Evolutionary conservation across 129 eudicot species (phyloP).

Genomic region (Flaveria brownii): DNA sequence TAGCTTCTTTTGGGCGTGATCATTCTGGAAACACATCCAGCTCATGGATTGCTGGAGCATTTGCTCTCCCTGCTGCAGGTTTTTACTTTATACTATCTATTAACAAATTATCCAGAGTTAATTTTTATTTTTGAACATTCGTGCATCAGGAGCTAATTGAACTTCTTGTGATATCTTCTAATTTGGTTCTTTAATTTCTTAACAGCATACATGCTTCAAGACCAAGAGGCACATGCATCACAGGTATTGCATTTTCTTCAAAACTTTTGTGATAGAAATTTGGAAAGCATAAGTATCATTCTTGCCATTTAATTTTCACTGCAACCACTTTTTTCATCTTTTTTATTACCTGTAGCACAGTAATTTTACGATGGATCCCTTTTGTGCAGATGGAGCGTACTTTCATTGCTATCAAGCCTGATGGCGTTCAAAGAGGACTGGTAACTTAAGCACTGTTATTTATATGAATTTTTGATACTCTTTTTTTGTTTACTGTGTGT

Average conservation of each 20-base stretch:
- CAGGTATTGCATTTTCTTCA: conserved; percentile 44
- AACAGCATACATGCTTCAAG: conserved; percentile 85
- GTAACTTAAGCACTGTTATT: conserved; percentile 38
- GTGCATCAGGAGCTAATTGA: neutral
- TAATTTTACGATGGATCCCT: neutral
- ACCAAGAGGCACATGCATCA: conserved; percentile 89
- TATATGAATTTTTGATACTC: neutral
- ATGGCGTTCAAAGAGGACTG: conserved; percentile 98
- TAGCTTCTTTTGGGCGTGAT: conserved; percentile 62
- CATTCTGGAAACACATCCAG: conserved; percentile 58
- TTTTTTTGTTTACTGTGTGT: neutral
- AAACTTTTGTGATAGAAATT: neutral
- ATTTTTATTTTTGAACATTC: neutral
- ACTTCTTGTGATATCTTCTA: conserved; percentile 6
- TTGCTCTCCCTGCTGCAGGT: conserved; percentile 98
- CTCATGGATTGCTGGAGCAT: conserved; percentile 73
- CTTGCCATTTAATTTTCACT: neutral
- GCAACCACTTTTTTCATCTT: neutral
- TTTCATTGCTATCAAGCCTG: conserved; percentile 98
- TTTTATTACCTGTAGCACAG: too few species aligned
- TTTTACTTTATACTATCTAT: neutral
- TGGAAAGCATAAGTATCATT: neutral
- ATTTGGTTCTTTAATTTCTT: conserved; percentile 16
- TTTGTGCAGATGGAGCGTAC: conserved; percentile 78
- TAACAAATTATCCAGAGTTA: neutral